Percentiles rank a stretch among this genome's conserved stretches.
Evolutionary conservation across 1,284 basidiomycete species (phyloP).

Genomic region (Ceratobasidium theobromae): DNA sequence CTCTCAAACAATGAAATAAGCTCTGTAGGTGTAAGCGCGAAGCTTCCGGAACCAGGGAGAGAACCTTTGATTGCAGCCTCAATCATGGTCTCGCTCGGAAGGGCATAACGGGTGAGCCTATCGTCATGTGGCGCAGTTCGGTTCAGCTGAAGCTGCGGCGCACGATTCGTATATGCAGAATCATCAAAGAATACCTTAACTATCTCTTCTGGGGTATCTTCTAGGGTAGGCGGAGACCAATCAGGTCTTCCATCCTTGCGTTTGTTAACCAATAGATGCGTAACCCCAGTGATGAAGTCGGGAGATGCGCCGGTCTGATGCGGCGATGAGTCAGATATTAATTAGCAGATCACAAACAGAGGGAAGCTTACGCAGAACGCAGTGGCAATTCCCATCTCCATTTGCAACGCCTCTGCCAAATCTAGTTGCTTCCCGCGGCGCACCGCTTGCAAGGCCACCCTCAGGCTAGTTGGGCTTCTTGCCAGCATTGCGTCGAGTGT

Average conservation of each 20-base stretch:
- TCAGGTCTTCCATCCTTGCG: slow-evolving; percentile 52
- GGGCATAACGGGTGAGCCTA: slow-evolving; percentile 49
- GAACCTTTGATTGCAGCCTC: slow-evolving; percentile 57
- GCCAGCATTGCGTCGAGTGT: slow-evolving; percentile 65
- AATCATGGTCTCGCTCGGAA: slow-evolving; percentile 71
- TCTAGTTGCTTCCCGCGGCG: slow-evolving; percentile 64
- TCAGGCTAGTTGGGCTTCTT: slow-evolving; percentile 88
- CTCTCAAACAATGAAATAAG: slow-evolving; percentile 57
- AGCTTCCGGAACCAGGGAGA: slow-evolving; percentile 57
- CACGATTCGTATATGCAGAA: slow-evolving; percentile 51
- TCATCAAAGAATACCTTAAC: slow-evolving; percentile 62
- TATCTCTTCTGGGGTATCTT: slow-evolving; percentile 57
- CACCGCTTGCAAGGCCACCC: slow-evolving; percentile 78
- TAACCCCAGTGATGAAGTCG: slow-evolving; percentile 83
- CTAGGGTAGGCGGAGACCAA: slow-evolving; percentile 68
- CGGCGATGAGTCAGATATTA: slow-evolving; percentile 3
- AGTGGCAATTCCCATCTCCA: slow-evolving; percentile 79
- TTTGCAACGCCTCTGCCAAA: slow-evolving; percentile 69
- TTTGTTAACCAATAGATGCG: slow-evolving; percentile 71
- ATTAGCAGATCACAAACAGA: slow-evolving; percentile 18
- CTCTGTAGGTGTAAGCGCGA: slow-evolving; percentile 60
- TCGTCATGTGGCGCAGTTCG: neutral
- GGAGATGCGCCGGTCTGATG: slow-evolving; percentile 67
- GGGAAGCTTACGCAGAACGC: slow-evolving; percentile 74
- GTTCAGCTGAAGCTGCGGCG: slow-evolving; percentile 52